Base-by-base conservation (phyloP, 495 filamentous ascomycete genomes). In the Xylaria intraflava region DNA sequence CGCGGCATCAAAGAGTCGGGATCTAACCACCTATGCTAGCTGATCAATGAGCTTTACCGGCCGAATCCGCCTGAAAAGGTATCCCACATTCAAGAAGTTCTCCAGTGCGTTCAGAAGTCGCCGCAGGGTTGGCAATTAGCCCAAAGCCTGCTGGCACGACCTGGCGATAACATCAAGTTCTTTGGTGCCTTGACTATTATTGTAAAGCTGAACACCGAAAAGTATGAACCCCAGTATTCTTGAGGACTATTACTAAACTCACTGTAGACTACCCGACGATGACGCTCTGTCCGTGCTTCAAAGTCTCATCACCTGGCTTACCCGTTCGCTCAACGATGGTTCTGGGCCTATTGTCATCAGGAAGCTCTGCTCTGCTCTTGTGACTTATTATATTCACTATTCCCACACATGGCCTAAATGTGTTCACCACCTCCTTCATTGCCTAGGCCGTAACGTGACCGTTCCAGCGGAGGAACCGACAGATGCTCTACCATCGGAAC, bases 101-200 rank as follows among this genome's bases (percentile, higher is more conserved):
- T 98, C 6, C 85, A 89, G 49, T 69, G 72, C 30, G 72, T 95
- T 3, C 91, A 96, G 61, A 81, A 81, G 58, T 85, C 87, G 6
- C 74, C 83, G 0, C 73, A 88, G 61, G 93, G 90, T 46, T 97
- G 91, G 92, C 78, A 86, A 50, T 75, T 97, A 14, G 90, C 89
- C 8, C 81, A 90, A 61, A 78, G 77, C 16, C 76, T 97, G 11
- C 70, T 95, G 17, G 63, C 71, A 27, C 81, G 77, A 55, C 71
- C 78, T 2, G 81, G 83, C 59, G 78, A 84, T 26, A 82, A 90
- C 46, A 82, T 90, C 61, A 83, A 86, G 36, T 98, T 96, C 73
- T 96, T 90, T 66, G 93, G 87, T n/a, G 93, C 92, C 27, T 76
- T 95, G 55, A 96, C 91, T 0, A 89, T 95, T 61, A 93, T 85